Percentiles rank a stretch among this genome's conserved stretches.
phyloP scores from a whole-genome alignment of 371 early-diverging fungal species.

The Entomophthora muscae region DNA sequence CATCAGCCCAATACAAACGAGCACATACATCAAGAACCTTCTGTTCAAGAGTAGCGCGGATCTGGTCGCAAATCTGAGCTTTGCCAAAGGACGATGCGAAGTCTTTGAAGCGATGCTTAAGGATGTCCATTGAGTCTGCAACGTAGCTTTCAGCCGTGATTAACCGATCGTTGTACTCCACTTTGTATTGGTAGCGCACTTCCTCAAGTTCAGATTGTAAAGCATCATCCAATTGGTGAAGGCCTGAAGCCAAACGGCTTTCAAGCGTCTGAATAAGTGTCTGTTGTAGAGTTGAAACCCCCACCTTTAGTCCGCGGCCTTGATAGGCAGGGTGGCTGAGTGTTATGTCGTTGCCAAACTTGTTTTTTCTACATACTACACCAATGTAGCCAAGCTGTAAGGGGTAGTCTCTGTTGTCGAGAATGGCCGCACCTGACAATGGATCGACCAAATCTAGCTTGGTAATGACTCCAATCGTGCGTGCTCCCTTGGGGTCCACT shows the following conservation, averaged over 20 bases:
- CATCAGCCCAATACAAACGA: constrained; percentile 81
- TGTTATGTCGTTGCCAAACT: constrained; percentile 42
- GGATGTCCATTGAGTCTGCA: constrained; percentile 77
- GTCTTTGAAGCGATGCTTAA: constrained; percentile 84
- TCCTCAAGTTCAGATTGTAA: constrained; percentile 87
- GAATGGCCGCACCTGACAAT: constrained; percentile 55
- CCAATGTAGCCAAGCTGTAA: constrained; percentile 95
- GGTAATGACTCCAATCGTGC: constrained; percentile 97
- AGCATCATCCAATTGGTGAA: constrained; percentile 65
- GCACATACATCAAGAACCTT: constrained; percentile 78
- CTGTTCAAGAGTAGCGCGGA: constrained; percentile 75
- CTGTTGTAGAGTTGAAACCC: constrained; percentile 59
- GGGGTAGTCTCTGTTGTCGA: constrained; percentile 82
- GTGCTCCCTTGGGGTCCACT: constrained; percentile 80
- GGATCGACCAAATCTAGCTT: constrained; percentile 97
- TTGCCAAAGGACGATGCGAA: constrained; percentile 78
- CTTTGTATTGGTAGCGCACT: constrained; percentile 91
- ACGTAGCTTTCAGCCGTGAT: constrained; percentile 90
- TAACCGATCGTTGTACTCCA: constrained; percentile 88
- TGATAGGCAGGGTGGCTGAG: constrained; percentile 34
- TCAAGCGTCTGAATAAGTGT: constrained; percentile 79
- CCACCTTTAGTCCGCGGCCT: constrained; percentile 53
- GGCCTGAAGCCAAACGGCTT: constrained; percentile 71
- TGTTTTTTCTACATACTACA: constrained; percentile 70
- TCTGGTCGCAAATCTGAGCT: constrained; percentile 73